Evolutionary conservation across 2,329 filamentous ascomycete genomes (phyloP), one percentile per base, ranked within the genome.

Genomic region (Paecilomyces fulvus): DNA sequence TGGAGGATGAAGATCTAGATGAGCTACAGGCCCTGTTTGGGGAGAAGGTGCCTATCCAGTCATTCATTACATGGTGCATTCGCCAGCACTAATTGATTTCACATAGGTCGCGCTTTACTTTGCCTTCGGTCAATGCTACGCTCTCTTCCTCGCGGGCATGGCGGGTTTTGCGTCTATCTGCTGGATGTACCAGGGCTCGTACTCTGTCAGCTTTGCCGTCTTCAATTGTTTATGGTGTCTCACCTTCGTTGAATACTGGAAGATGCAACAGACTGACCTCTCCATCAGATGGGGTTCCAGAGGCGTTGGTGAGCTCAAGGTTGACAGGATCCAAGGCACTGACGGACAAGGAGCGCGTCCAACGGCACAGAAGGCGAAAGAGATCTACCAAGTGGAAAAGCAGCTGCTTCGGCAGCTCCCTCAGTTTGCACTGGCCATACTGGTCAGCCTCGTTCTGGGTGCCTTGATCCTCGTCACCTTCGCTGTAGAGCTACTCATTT

Each of bases 181-280:
- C 11, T 96, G 90, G 89, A 72, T 92, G 30, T 77, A 95, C n/a
- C 78, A 96, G 0, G 90, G 90, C 8, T 83, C 87, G 56, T 97
- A 91, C 73, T 96, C 92, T 1, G 83, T 85, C 56, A 73, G 91
- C 52, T 96, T 95, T 65, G 89, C 88, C 12, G 71, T 92, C 1
- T 79, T 87, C 49, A 92, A 87, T 67, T 87, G 85, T 31, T 75
- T 96, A n/a, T 96, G 92, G 90, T 87, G 87, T 56, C 85, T 94
- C 2, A 77, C 92, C 51, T 96, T 96, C 68, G 88, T 95, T 56
- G 92, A 97, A 70, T 96, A 89, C 73, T 97, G 92, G 92, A 96
- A 95, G 76, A 88, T 92, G 65, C 90, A 95, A 70, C 90, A 97
- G 72, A 79, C 86, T 1, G 92, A 97, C 67, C 79, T 97, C 7